These are phyloP conservation scores for Vigna radiata DNA, from an alignment of 306 rosid species.

Conservation along the genomic window DNA sequence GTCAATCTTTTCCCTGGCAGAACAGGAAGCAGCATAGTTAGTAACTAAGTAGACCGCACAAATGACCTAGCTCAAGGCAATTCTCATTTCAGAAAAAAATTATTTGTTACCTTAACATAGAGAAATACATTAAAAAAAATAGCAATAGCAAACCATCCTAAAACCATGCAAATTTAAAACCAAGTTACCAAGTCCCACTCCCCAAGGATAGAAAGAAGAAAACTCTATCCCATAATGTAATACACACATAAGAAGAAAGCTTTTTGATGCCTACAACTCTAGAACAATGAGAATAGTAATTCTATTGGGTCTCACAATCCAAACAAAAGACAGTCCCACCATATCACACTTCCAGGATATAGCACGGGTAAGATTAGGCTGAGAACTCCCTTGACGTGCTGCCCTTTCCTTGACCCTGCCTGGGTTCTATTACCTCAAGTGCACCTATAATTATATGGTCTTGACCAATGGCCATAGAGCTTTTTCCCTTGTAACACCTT, in stretches of 20 bases:
- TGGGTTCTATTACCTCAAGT: too few species aligned
- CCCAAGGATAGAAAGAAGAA: background rate
- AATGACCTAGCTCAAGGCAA: slow-evolving; percentile 24
- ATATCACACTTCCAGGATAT: too few species aligned
- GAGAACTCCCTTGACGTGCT: too few species aligned
- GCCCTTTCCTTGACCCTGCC: too few species aligned
- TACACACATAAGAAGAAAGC: background rate
- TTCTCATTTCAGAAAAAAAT: background rate
- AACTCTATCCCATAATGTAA: slow-evolving; percentile 1
- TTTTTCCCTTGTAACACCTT: too few species aligned
- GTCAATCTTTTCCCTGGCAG: slow-evolving; percentile 79
- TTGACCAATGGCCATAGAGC: too few species aligned
- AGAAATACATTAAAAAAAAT: slow-evolving; percentile 4
- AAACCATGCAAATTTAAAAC: background rate
- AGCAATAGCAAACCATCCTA: slow-evolving; percentile 17
- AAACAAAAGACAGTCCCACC: background rate
- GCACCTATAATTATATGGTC: too few species aligned
- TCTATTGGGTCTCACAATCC: background rate
- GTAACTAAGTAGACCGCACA: slow-evolving; percentile 32
- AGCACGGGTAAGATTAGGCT: too few species aligned
- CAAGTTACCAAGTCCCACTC: slow-evolving; percentile 34
- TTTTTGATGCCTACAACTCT: slow-evolving; percentile 10
- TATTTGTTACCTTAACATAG: background rate
- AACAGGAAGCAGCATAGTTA: slow-evolving; percentile 41
- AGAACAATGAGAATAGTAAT: background rate